These are phyloP conservation scores for Penicillium coffeae DNA, from an alignment of 495 filamentous ascomycete genomes.

Conservation along the genomic window DNA sequence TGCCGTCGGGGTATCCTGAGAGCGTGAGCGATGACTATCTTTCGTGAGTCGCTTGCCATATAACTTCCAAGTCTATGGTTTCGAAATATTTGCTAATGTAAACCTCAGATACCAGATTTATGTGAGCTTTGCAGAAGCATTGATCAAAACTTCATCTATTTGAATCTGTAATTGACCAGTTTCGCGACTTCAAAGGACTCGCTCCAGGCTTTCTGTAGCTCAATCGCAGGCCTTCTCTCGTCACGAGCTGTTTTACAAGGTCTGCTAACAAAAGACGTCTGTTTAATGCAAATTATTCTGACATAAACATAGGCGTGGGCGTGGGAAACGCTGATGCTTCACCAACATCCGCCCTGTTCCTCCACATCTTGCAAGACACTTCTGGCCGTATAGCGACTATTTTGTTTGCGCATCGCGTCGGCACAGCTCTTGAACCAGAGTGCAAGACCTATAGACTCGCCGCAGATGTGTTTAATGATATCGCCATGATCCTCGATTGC, in stretches of 20 bases:
- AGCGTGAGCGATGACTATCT: conserved; percentile 90
- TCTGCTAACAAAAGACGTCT: conserved; percentile 14
- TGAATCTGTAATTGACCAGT: not conserved
- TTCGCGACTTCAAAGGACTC: conserved; percentile 60
- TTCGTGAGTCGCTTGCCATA: conserved; percentile 47
- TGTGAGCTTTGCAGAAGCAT: no score
- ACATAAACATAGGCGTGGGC: conserved; percentile 61
- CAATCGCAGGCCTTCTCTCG: conserved; percentile 83
- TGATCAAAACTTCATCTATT: no score
- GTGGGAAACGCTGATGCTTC: conserved; percentile 84
- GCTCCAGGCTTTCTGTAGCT: conserved; percentile 91
- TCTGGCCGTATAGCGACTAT: conserved; percentile 86
- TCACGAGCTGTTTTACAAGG: conserved; percentile 89
- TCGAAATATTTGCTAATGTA: conserved; percentile 4
- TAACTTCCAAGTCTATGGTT: not conserved
- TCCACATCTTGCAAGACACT: conserved; percentile 81
- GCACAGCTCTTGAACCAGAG: conserved; percentile 86
- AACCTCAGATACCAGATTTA: conserved; percentile 67
- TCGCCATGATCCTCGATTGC: conserved; percentile 84
- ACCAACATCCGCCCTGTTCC: conserved; percentile 80
- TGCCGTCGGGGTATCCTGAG: conserved; percentile 90
- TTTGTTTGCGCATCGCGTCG: conserved; percentile 79
- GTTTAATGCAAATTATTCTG: not conserved
- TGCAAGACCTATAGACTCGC: conserved; percentile 90
- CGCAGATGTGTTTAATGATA: conserved; percentile 91